Evolutionary conservation across 441 rosid species (phyloP), one percentile per base, ranked within the genome.

Genomic region (Euphorbia celastroides): DNA sequence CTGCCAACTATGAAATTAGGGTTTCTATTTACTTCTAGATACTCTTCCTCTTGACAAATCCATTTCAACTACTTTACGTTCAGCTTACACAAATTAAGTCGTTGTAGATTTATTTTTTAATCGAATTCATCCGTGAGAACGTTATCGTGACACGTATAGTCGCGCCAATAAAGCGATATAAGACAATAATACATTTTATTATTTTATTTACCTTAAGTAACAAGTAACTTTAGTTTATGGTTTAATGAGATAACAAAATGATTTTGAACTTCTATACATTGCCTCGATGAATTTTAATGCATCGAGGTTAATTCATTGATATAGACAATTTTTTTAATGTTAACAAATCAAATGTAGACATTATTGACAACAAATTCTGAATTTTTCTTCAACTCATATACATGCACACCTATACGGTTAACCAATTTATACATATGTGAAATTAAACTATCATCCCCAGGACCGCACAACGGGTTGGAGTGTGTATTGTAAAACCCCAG

Each of bases 21-120:
- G 32, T 36, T 56, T 52, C 38, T 56, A 0, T 5, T n/a, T 46
- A 41, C 38, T 52, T 69, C 76, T 65, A 44, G 50, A 56, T n/a
- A n/a, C n/a, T 62, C 55, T 64, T 65, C 68, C 66, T 67, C 58
- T 5, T 67, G 55, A 5, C 67, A 82, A 81, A n/a, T 66, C 72
- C 80, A 28, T 68, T 5, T 63, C 78, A 80, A 79, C 83, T 57
- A 75, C 81, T 75, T 75, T 58, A 30, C 41, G 58, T 31, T 70
- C 17, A 41, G 44, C 20, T 57, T 20, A 2, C n/a, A 27, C 17
- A 13, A 26, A 62, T 4, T 9, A 70, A 69, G 70, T 73, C 68
- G 22, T 62, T 14, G 16, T 23, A 26, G 13, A 46, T 70, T 65
- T 54, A 59, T 61, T 70, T 64, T 36, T 0, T 10, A 11, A 12